phyloP scores from a whole-genome alignment of 2,329 filamentous ascomycete species.

The Pseudogymnoascus sp. region DNA sequence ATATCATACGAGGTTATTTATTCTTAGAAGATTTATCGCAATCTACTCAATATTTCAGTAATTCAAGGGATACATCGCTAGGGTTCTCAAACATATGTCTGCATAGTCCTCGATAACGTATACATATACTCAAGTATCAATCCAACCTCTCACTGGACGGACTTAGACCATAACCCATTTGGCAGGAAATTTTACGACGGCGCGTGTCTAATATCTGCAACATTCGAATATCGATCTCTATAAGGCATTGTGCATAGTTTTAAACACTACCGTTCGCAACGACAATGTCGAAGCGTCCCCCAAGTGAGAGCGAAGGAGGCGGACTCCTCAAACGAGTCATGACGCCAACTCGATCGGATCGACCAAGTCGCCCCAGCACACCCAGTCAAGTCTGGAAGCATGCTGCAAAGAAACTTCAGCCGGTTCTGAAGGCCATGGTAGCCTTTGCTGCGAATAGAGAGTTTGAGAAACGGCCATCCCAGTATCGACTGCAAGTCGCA shows the following conservation, averaged over 20 bases:
- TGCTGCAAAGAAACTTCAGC: background rate
- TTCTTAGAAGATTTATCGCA: background rate
- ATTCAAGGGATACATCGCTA: background rate
- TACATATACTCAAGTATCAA: background rate
- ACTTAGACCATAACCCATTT: background rate
- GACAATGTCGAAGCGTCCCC: background rate
- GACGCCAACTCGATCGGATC: background rate
- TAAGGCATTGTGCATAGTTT: background rate
- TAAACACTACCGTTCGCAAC: background rate
- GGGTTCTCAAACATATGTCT: background rate
- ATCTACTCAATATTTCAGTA: background rate
- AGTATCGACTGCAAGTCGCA: background rate
- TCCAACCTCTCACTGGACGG: background rate
- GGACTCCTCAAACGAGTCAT: background rate
- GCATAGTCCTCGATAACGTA: background rate
- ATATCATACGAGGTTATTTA: background rate
- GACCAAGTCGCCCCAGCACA: background rate
- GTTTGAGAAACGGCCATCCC: background rate
- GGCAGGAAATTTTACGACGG: background rate
- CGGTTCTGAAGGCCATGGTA: slow-evolving; percentile 1
- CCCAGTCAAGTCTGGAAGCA: background rate
- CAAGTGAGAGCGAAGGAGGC: background rate
- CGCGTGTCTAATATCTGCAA: background rate
- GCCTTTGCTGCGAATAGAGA: background rate
- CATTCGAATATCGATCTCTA: background rate